phyloP scores from a whole-genome alignment of 179 eudicot genomes.

The Actinidia arguta region DNA sequence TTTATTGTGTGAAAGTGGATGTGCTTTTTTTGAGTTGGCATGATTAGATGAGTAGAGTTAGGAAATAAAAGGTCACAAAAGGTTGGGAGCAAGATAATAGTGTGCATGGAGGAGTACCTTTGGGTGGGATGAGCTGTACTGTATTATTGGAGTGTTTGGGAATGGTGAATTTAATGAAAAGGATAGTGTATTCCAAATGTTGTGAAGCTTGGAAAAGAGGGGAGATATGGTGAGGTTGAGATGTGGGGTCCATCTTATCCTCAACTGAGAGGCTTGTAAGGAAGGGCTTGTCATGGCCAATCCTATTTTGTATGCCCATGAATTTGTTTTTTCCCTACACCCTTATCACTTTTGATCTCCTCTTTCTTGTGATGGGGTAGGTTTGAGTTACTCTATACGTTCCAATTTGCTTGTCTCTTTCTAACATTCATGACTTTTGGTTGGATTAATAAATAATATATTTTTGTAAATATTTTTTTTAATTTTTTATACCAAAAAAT shows the following conservation, averaged over 20 bases:
- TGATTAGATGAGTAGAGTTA: no score
- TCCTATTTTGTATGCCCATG: constrained; percentile 18
- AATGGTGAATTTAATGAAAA: background rate
- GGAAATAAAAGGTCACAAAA: no score
- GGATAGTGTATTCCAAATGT: background rate
- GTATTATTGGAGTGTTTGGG: background rate
- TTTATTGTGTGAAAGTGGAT: no score
- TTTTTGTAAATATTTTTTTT: no score
- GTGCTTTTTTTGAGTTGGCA: no score
- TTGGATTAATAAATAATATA: no score
- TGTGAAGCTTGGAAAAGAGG: background rate
- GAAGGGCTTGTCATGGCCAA: constrained; percentile 43
- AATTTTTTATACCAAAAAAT: no score
- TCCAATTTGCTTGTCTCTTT: no score
- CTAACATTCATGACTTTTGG: no score
- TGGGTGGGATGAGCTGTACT: background rate
- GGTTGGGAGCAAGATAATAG: background rate
- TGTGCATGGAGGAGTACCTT: background rate
- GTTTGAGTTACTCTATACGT: no score
- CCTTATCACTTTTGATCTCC: no score
- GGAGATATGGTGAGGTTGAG: constrained; percentile 16
- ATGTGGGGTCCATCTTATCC: constrained; percentile 52
- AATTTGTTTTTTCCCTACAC: background rate
- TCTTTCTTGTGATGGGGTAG: background rate
- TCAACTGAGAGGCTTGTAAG: constrained; percentile 46